Base-by-base conservation (phyloP, 225 moss, liverwort and hornwort genomes). In the Thuidium tamariscinum region DNA sequence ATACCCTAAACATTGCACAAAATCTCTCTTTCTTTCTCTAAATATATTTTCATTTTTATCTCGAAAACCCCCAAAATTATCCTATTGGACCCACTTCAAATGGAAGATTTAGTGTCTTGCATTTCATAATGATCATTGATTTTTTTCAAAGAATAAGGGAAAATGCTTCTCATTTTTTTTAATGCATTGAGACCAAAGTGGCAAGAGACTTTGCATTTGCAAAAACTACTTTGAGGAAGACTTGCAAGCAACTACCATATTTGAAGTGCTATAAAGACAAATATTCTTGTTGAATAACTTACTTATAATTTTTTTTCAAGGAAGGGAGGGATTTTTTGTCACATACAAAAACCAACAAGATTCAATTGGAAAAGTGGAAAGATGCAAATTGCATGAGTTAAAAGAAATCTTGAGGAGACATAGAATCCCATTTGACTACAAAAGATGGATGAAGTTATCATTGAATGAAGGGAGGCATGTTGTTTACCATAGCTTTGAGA, bases 121-220 rank as follows among this genome's bases (percentile, higher is more conserved):
- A n/a, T n/a, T n/a, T n/a, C n/a, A n/a, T n/a, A n/a, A n/a, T n/a
- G n/a, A n/a, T n/a, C n/a, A n/a, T n/a, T n/a, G n/a, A n/a, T n/a
- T n/a, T n/a, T n/a, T n/a, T n/a, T n/a, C n/a, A n/a, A n/a, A n/a
- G n/a, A n/a, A n/a, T n/a, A n/a, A n/a, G n/a, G n/a, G n/a, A n/a
- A n/a, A n/a, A n/a, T n/a, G n/a, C n/a, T n/a, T n/a, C n/a, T n/a
- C n/a, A n/a, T 6, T 48, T 48, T n/a, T 64, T 34, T 34, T 9
- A 18, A 17, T 34, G 5, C 18, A 1, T n/a, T 9, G 16, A 4
- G 63, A 64, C 34, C 18, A 18, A 34, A 18, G 4, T 8, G 1
- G 9, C 1, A 16, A 9, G n/a, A n/a, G 0, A 18, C 5, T 8
- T 64, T 64, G 3, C 18, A n/a, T 64, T 0, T n/a, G 3, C 1